A percentile compares a stretch with the other conserved stretches of the same genome.
phyloP scores from a whole-genome alignment of 257 asterid species.

The Nemophila menziesii region DNA sequence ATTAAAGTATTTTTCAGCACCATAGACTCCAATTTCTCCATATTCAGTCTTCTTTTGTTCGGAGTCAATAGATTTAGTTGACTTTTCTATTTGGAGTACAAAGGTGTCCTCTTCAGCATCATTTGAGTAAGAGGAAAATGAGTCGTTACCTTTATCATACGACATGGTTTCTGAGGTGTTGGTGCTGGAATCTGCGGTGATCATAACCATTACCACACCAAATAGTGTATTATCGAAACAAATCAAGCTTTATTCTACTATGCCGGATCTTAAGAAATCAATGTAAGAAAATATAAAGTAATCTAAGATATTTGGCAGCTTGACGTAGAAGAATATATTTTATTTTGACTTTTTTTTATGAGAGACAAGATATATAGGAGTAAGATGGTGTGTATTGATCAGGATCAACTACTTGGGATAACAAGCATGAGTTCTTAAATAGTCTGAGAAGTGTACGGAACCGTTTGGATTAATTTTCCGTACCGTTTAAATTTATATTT shows the following conservation, averaged over 20 bases:
- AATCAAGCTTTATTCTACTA: no score
- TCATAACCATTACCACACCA: constrained; percentile 25
- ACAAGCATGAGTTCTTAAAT: background rate
- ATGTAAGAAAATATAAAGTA: no score
- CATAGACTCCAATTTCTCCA: constrained; percentile 60
- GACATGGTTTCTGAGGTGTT: constrained; percentile 13
- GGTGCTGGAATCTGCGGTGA: constrained; percentile 24
- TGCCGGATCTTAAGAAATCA: no score
- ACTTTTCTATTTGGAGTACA: constrained; percentile 22
- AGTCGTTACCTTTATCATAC: constrained; percentile 19
- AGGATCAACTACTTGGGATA: background rate
- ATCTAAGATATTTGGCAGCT: background rate
- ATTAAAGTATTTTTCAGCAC: constrained; percentile 68
- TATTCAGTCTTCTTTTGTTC: constrained; percentile 30
- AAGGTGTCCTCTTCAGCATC: constrained; percentile 33
- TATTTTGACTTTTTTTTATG: no score
- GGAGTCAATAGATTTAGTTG: constrained; percentile 12
- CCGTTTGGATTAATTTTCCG: no score
- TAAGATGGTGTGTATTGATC: background rate
- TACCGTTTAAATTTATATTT: no score
- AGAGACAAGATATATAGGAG: background rate
- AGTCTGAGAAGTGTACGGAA: background rate
- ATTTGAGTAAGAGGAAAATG: constrained; percentile 44
- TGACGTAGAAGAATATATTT: background rate
- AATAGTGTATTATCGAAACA: no score